Evolutionary conservation across 768 basidiomycete species (phyloP).

Genomic region (Crepidotus variabilis): DNA sequence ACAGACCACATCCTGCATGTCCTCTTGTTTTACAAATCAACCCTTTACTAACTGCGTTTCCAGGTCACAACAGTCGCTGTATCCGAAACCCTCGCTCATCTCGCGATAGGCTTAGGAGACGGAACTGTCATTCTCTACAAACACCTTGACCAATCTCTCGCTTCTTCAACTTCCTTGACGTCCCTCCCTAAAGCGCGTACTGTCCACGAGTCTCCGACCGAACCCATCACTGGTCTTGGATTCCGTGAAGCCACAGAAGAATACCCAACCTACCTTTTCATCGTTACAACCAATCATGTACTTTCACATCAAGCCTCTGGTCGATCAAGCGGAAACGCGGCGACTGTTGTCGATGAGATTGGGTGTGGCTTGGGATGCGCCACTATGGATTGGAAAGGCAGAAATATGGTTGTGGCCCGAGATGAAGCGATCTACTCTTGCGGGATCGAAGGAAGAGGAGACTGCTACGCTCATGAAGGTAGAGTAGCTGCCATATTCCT

Average conservation of each 20-base stretch:
- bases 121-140: slow-evolving; percentile 91
- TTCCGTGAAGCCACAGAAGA: slow-evolving; percentile 65
- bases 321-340: slow-evolving; percentile 59
- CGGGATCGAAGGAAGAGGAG: slow-evolving; percentile 74
- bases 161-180: slow-evolving; percentile 64
- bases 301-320: slow-evolving; percentile 74
- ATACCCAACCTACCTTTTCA: slow-evolving; percentile 61
- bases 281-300: slow-evolving; percentile 85
- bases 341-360: slow-evolving; percentile 78
- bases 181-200: slow-evolving; percentile 82
- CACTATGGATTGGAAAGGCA: slow-evolving; percentile 68
- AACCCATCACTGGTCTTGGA: slow-evolving; percentile 91
- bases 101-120: slow-evolving; percentile 92
- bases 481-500: slow-evolving; percentile 2
- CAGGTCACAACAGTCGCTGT: slow-evolving; percentile 80
- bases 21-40: neutral
- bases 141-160: slow-evolving; percentile 86
- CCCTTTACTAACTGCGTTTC: slow-evolving; percentile 7
- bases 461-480: slow-evolving; percentile 94
- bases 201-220: slow-evolving; percentile 78
- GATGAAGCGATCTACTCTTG: slow-evolving; percentile 93
- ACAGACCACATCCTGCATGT: slow-evolving; percentile 74
- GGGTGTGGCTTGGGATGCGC: slow-evolving; percentile 85
- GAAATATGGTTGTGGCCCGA: slow-evolving; percentile 78
- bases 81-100: slow-evolving; percentile 72